A percentile compares a stretch with the other conserved stretches of the same genome.
phyloP scores from a whole-genome alignment of 139 green algal genomes.

The Chlamydomonas sphaeroides region DNA sequence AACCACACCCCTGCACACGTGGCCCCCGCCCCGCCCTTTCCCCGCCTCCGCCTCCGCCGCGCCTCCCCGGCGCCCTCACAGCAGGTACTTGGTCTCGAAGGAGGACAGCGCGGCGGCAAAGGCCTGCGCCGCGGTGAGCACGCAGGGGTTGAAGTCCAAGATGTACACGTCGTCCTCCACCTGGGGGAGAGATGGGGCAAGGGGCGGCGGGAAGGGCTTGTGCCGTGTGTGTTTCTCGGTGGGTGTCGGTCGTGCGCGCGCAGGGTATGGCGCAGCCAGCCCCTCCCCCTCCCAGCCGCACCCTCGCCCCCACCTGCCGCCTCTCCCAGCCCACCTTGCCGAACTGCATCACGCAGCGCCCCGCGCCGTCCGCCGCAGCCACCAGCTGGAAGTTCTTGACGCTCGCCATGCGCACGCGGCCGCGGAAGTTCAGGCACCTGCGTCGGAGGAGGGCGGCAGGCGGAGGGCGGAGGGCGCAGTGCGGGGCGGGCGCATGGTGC shows the following conservation, averaged over 20 bases:
- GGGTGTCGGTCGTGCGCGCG: no score
- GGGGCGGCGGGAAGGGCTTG: background rate
- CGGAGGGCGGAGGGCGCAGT: no score
- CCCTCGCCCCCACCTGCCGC: no score
- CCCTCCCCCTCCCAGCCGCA: background rate
- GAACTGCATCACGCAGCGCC: slow-evolving; percentile 89
- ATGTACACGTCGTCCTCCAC: slow-evolving; percentile 87
- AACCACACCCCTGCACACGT: no score
- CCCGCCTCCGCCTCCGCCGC: no score
- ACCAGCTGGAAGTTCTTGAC: slow-evolving; percentile 98
- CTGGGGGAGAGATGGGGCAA: slow-evolving; percentile 26
- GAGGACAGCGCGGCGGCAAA: slow-evolving; percentile 87
- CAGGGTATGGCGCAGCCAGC: no score
- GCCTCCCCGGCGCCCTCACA: no score
- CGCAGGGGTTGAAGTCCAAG: slow-evolving; percentile 83
- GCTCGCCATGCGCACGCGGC: slow-evolving; percentile 87
- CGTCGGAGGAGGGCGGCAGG: no score
- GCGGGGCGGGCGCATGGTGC: no score
- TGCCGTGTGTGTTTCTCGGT: background rate
- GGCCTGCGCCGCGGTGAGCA: slow-evolving; percentile 80
- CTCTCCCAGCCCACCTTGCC: slow-evolving; percentile 72
- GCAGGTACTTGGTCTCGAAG: slow-evolving; percentile 77
- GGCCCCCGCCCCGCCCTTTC: no score
- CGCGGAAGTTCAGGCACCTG: slow-evolving; percentile 95
- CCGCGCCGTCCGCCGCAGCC: slow-evolving; percentile 39